These are phyloP conservation scores for Neofusicoccum parvum DNA, from an alignment of 2,329 filamentous ascomycete genomes.

Conservation along the genomic window DNA sequence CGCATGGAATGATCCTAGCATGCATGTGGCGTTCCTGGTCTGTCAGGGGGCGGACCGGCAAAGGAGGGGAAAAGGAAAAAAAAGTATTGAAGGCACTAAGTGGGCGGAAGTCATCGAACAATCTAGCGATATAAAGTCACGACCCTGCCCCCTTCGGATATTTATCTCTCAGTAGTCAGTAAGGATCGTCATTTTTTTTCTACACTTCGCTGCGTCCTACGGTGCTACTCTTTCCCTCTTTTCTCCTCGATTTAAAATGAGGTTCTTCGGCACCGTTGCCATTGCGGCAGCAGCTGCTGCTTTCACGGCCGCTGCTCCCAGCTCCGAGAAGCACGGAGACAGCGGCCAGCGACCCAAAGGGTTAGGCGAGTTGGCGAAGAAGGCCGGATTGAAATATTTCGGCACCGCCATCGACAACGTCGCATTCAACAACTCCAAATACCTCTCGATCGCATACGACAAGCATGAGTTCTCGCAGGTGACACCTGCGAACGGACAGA, in stretches of 20 bases:
- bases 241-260: constrained; percentile 29
- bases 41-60: not conserved
- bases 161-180: not conserved
- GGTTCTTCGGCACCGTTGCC: constrained; percentile 25
- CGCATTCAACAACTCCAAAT: constrained; percentile 57
- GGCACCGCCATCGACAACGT: constrained; percentile 62
- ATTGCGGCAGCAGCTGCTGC: constrained; percentile 24
- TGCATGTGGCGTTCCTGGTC: not conserved
- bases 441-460: constrained; percentile 58
- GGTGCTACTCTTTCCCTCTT: not conserved
- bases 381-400: constrained; percentile 59
- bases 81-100: not conserved
- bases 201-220: no score
- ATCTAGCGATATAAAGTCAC: not conserved
- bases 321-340: constrained; percentile 19
- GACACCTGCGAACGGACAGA: constrained; percentile 65
- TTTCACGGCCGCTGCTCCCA: constrained; percentile 28
- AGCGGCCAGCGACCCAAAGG: constrained; percentile 22
- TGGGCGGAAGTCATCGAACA: not conserved
- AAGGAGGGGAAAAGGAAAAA: not conserved
- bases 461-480: constrained; percentile 64
- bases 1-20: not conserved
- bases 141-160: not conserved
- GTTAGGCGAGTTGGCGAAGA: constrained; percentile 57
- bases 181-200: not conserved